A percentile compares a stretch with the other conserved stretches of the same genome.
Conservation (phyloP, 306 rosid species). For the Casuarina equisetifolia region DNA sequence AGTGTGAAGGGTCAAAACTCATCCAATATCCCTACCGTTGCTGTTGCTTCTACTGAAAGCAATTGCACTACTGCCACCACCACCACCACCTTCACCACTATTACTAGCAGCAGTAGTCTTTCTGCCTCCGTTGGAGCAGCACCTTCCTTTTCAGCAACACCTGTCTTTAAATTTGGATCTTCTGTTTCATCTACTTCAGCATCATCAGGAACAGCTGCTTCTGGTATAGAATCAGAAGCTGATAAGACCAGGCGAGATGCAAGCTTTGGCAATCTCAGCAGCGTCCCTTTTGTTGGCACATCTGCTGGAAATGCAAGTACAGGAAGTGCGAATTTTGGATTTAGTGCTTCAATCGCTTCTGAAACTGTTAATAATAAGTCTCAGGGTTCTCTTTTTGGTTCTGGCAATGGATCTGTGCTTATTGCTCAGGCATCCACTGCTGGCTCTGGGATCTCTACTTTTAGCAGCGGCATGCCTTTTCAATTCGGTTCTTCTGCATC, state of each 20-base stretch:
- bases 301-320: conserved; percentile 42
- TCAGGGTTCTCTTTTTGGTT: conserved; percentile 17
- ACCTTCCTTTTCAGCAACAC: conserved; percentile 41
- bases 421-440: conserved; percentile 41
- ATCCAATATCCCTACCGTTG: conserved; percentile 32
- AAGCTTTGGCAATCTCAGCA: conserved; percentile 38
- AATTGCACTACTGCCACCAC: conserved; percentile 7
- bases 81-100: conserved; percentile 25
- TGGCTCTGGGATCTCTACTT: conserved; percentile 44
- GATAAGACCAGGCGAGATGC: conserved; percentile 46
- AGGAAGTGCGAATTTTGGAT: conserved; percentile 49
- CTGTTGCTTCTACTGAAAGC: conserved; percentile 10
- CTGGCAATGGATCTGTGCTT: conserved; percentile 34
- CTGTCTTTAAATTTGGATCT: conserved; percentile 49
- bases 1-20: conserved; percentile 44
- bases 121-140: conserved; percentile 27
- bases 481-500: conserved; percentile 56
- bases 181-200: conserved; percentile 29
- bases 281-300: conserved; percentile 38
- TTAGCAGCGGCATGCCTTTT: conserved; percentile 48
- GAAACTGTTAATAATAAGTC: conserved; percentile 48
- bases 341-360: conserved; percentile 46
- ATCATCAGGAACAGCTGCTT: conserved; percentile 32
- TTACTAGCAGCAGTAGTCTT: conserved; percentile 26
- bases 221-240: conserved; percentile 33